These are phyloP conservation scores for Boletus smithii DNA, from an alignment of 1,284 basidiomycete genomes.

Conservation along the genomic window DNA sequence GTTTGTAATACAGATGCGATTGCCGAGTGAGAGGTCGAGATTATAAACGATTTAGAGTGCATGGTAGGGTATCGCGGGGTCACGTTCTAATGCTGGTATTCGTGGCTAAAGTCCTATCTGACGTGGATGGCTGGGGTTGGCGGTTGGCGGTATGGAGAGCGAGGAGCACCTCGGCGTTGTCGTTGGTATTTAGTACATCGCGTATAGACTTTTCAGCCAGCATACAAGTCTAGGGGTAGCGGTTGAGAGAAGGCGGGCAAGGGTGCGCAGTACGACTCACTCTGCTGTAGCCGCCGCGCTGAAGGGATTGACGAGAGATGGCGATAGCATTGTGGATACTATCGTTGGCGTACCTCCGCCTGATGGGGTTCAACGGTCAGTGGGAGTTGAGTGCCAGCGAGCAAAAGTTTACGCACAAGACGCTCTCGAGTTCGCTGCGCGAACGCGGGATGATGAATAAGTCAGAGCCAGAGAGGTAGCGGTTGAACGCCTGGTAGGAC, in stretches of 20 bases:
- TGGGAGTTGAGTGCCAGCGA: constrained; percentile 1
- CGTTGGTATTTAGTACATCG: constrained; percentile 61
- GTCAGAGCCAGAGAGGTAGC: constrained; percentile 59
- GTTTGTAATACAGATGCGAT: constrained; percentile 29
- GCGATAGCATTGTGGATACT: constrained; percentile 77
- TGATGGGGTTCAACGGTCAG: constrained; percentile 30
- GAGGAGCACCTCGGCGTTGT: constrained; percentile 62
- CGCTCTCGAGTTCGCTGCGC: constrained; percentile 61
- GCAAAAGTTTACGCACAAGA: constrained; percentile 49
- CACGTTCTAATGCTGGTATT: constrained; percentile 29
- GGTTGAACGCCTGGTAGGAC: constrained; percentile 59
- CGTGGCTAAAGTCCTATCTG: constrained; percentile 16
- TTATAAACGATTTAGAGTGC: constrained; percentile 12
- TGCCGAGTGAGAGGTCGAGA: constrained; percentile 4
- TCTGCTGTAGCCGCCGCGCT: constrained; percentile 69
- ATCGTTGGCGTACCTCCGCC: constrained; percentile 70
- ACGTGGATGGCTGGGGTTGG: constrained; percentile 10
- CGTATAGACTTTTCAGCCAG: constrained; percentile 67
- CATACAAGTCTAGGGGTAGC: constrained; percentile 52
- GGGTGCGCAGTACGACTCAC: constrained; percentile 41
- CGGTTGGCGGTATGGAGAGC: constrained; percentile 45
- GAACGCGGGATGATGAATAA: constrained; percentile 66
- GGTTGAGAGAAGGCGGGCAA: not conserved
- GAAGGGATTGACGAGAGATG: constrained; percentile 57
- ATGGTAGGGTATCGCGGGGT: constrained; percentile 14